phyloP scores from a whole-genome alignment of 805 yeast genomes.

The Candida stauntonica region DNA sequence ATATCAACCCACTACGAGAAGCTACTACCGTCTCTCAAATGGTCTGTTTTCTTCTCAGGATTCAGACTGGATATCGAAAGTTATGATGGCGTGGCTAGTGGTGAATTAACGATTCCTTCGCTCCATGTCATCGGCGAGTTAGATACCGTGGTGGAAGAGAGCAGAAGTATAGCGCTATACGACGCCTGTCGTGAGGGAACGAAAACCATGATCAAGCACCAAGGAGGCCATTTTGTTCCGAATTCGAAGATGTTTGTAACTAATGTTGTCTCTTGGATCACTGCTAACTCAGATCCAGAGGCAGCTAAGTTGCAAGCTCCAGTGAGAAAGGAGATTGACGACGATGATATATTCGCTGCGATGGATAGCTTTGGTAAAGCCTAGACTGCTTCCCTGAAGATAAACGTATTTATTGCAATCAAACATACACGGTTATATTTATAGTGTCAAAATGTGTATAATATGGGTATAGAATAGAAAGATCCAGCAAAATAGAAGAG shows the following conservation, averaged over 20 bases:
- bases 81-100: slow-evolving; percentile 18
- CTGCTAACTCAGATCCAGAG: not conserved
- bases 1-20: slow-evolving; percentile 38
- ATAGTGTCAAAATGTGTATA: too few relatives aligned
- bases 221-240: slow-evolving; percentile 98
- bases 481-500: not conserved
- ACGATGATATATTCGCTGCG: slow-evolving; percentile 31
- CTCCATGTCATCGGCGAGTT: slow-evolving; percentile 82
- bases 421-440: too few relatives aligned
- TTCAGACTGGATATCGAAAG: slow-evolving; percentile 31
- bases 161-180: slow-evolving; percentile 55
- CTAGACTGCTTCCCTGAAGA: too few relatives aligned
- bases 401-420: slow-evolving; percentile 1
- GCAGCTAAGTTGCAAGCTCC: not conserved
- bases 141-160: slow-evolving; percentile 81
- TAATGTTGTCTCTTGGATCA: slow-evolving; percentile 33
- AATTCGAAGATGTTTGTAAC: slow-evolving; percentile 50
- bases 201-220: slow-evolving; percentile 61
- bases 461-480: not conserved
- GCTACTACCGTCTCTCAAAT: slow-evolving; percentile 45
- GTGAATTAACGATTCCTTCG: slow-evolving; percentile 32
- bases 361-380: slow-evolving; percentile 39
- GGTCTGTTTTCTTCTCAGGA: slow-evolving; percentile 58
- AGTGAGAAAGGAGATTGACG: slow-evolving; percentile 24
- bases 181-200: slow-evolving; percentile 40